Base-by-base conservation (phyloP, 352 stramenopile species). In the Pilasporangium apinafurcum region DNA sequence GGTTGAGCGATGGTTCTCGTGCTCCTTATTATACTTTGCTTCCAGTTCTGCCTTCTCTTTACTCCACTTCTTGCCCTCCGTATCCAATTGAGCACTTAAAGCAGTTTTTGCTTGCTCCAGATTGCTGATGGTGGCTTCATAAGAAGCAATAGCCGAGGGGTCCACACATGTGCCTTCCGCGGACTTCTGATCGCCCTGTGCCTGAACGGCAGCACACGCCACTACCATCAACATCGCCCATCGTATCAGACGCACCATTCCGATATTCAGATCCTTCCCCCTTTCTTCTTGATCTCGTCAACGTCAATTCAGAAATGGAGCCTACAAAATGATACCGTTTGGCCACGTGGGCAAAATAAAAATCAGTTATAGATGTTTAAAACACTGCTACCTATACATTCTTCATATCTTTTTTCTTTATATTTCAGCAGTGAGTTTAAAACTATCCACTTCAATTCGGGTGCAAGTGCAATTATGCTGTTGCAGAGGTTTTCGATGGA, bases 61-160 rank as follows among this genome's bases (percentile, higher is more conserved):
- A 31, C 51, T 47, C 54, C 59, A 74, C 30, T 52, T 31, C 10
- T 50, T 51, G 29, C 43, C 38, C 12, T 67, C 64, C 1, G 53
- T 48, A 18, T 78, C 59, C 18, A 86, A 45, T 16, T 69, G 60
- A 17, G 57, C 59, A 44, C 68, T 22, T 46, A 73, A 59, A 47
- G 62, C 54, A 4, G 50, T 29, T 42, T 73, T 78, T 20, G 65
- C 49, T 8, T 55, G 34, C 44, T 82, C 44, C 12, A 88, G 56
- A 16, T 49, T 46, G 10, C 43, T 36, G 24, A 88, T 54, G 57
- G 84, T 66, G 12, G 49, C 44, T 52, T 88, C 68, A 10, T 65
- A 60, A n/a, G 48, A 50, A 10, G 51, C 37, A 3, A 84, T 58
- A n/a, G 62, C 44, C 12, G 65, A 53, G 3, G 72, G 76, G 6